Percentiles rank a stretch among this genome's conserved stretches.
phyloP scores from a whole-genome alignment of 257 asterid genomes.

The Knoxia roxburghii region DNA sequence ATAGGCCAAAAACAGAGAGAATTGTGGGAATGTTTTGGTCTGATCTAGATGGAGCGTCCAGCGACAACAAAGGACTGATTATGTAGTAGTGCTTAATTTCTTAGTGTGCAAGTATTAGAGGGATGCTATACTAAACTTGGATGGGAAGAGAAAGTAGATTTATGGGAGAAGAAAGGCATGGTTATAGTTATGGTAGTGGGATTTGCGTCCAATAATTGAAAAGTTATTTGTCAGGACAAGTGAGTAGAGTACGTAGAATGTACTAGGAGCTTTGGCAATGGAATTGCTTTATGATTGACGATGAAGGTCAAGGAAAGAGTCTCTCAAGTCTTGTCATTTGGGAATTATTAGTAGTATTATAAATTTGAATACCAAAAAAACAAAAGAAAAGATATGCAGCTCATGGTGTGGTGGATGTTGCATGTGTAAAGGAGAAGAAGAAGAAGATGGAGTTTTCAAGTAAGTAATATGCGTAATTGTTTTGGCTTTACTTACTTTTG shows the following conservation, averaged over 20 bases:
- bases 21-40: neutral
- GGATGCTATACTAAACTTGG: constrained; percentile 54
- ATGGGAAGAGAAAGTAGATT: constrained; percentile 37
- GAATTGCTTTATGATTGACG: constrained; percentile 15
- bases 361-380: neutral
- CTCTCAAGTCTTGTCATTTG: neutral
- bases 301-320: constrained; percentile 1
- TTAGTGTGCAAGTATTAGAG: constrained; percentile 54
- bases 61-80: constrained; percentile 6
- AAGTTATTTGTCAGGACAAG: neutral
- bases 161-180: constrained; percentile 45
- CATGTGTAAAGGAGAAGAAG: constrained; percentile 1
- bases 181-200: constrained; percentile 38
- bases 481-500: neutral
- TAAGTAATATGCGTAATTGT: neutral
- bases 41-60: constrained; percentile 10
- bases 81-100: constrained; percentile 26
- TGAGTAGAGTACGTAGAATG: no score
- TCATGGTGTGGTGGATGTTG: constrained; percentile 3
- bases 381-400: neutral
- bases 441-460: neutral
- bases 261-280: no score
- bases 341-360: neutral
- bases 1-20: no score
- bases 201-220: constrained; percentile 35